phyloP scores from a whole-genome alignment of 495 filamentous ascomycete genomes.

The Bombardia bombarda region DNA sequence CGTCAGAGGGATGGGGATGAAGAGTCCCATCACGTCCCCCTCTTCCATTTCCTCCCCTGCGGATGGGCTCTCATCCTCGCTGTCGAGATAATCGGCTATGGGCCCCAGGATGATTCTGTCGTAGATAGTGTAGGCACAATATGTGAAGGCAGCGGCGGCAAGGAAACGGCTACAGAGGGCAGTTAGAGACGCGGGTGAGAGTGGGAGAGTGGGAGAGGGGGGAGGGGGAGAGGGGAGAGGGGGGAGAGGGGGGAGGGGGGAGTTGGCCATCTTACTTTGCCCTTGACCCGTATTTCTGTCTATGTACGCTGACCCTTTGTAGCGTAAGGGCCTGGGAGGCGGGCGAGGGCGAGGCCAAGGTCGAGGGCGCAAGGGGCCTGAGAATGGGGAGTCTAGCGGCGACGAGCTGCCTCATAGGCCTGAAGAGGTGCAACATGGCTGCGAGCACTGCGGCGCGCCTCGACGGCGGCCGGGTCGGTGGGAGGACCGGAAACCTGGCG shows the following conservation, averaged over 20 bases:
- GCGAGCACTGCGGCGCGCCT: slow-evolving; percentile 23
- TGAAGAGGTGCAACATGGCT: slow-evolving; percentile 30
- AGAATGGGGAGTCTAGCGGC: no score
- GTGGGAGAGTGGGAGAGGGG: no score
- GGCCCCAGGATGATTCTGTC: slow-evolving; percentile 22
- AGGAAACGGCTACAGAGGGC: no score
- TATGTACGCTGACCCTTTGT: no score
- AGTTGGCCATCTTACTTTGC: neutral
- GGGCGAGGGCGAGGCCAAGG: no score
- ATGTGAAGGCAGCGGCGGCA: no score
- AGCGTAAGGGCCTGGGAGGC: no score
- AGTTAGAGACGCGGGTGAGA: no score
- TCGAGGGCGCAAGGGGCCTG: no score
- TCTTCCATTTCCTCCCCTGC: slow-evolving; percentile 22
- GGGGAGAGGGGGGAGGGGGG: no score
- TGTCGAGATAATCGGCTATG: slow-evolving; percentile 11
- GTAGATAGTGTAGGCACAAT: neutral
- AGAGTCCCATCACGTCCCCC: slow-evolving; percentile 28
- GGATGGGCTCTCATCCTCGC: slow-evolving; percentile 14
- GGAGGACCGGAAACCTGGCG: no score
- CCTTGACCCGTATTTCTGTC: neutral
- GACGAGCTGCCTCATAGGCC: slow-evolving; percentile 19
- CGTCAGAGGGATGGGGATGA: slow-evolving; percentile 56
- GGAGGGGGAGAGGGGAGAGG: no score
- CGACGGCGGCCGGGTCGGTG: slow-evolving; percentile 22